A percentile compares a stretch with the other conserved stretches of the same genome.
Evolutionary conservation across 163 green algal genomes (phyloP).

Genomic region (Chlamydomonas reinhardtii): DNA sequence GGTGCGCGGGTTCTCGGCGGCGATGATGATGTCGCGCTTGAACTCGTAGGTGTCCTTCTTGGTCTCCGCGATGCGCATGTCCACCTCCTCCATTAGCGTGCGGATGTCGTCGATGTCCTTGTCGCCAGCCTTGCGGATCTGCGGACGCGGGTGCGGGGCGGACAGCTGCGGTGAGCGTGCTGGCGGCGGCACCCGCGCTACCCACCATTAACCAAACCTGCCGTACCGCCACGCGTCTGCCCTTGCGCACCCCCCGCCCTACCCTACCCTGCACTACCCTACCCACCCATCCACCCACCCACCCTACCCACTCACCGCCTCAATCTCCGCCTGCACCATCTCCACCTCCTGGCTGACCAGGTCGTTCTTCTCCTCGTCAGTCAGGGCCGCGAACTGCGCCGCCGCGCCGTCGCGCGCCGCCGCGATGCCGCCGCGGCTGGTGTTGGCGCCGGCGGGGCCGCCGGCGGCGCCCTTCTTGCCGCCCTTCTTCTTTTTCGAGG

Average conservation of each 20-base stretch:
- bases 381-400: conserved; percentile 57
- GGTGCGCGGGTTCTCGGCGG: conserved; percentile 79
- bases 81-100: conserved; percentile 81
- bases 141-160: too few relatives aligned
- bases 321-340: conserved; percentile 70
- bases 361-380: conserved; percentile 80
- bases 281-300: neutral
- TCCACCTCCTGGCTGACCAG: conserved; percentile 77
- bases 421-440: too few relatives aligned
- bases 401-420: too few relatives aligned
- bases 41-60: conserved; percentile 92
- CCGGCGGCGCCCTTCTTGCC: conserved; percentile 36
- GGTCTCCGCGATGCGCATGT: conserved; percentile 83
- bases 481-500: conserved; percentile 58
- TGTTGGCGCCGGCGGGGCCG: too few relatives aligned
- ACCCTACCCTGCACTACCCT: neutral
- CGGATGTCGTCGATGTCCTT: conserved; percentile 81
- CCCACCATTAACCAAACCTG: too few relatives aligned
- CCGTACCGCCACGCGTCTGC: too few relatives aligned
- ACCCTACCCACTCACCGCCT: conserved; percentile 50
- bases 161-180: too few relatives aligned
- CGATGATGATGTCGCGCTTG: conserved; percentile 89
- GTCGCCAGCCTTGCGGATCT: conserved; percentile 70
- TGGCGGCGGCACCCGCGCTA: neutral
- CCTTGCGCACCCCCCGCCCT: too few relatives aligned